Conservation (phyloP, 2,329 filamentous ascomycete genomes). For the Scorias spongiosa region DNA sequence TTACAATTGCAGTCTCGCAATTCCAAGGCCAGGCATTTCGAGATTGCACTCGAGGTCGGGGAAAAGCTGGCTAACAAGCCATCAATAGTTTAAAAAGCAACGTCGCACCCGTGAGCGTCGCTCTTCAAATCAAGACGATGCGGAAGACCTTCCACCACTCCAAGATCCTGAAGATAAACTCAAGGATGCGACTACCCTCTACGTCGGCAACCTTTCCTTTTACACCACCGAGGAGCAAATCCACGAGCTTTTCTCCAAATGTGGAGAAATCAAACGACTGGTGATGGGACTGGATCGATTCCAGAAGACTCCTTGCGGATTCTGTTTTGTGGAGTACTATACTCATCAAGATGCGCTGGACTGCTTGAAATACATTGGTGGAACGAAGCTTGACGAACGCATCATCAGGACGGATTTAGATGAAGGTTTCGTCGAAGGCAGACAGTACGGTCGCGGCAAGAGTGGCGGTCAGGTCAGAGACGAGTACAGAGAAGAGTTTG, state of each 20-base stretch:
- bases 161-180: conserved; percentile 61
- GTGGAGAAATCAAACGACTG: conserved; percentile 93
- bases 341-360: conserved; percentile 93
- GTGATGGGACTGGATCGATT: conserved; percentile 96
- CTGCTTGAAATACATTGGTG: conserved; percentile 96
- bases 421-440: conserved; percentile 86
- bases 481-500: conserved; percentile 93
- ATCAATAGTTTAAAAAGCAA: background rate
- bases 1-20: too few species aligned
- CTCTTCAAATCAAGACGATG: conserved; percentile 40
- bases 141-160: conserved; percentile 30
- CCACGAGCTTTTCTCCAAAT: conserved; percentile 52
- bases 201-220: conserved; percentile 82
- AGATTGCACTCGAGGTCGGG: too few species aligned
- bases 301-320: conserved; percentile 94
- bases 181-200: conserved; percentile 80
- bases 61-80: too few species aligned
- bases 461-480: conserved; percentile 93
- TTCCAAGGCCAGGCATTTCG: too few species aligned
- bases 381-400: conserved; percentile 93
- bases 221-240: conserved; percentile 93
- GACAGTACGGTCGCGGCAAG: conserved; percentile 88
- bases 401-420: conserved; percentile 92
- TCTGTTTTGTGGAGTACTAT: conserved; percentile 99
- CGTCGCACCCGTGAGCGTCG: conserved; percentile 22